Conservation (phyloP, 2,329 filamentous ascomycete species). For the Coniosporium tulheliwenetii region DNA sequence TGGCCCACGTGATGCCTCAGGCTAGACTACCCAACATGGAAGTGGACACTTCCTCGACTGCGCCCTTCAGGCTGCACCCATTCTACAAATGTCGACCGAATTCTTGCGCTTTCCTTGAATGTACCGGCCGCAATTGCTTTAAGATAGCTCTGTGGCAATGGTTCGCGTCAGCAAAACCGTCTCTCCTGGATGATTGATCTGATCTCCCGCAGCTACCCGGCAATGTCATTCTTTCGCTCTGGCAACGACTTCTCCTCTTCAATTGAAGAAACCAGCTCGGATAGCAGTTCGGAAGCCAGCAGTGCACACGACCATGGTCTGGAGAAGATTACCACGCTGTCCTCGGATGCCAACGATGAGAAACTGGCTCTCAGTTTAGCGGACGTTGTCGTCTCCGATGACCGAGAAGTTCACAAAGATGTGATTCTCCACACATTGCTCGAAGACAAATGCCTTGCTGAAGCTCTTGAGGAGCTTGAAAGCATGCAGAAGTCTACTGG, state of each 20-base stretch:
- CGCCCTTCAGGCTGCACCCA: too few species aligned
- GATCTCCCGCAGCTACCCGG: too few species aligned
- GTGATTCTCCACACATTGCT: constrained; percentile 28
- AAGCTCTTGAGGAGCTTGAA: constrained; percentile 21
- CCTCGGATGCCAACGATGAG: neutral
- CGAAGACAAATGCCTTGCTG: constrained; percentile 24
- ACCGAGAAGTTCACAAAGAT: constrained; percentile 10
- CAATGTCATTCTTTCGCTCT: constrained; percentile 3
- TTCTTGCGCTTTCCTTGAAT: too few species aligned
- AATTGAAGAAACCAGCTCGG: constrained; percentile 3
- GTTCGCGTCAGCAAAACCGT: too few species aligned
- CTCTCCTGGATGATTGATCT: too few species aligned
- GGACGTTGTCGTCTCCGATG: neutral
- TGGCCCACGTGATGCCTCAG: too few species aligned
- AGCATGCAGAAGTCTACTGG: neutral
- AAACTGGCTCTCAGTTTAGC: neutral
- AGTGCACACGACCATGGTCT: neutral
- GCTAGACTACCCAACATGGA: too few species aligned
- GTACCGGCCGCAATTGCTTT: too few species aligned
- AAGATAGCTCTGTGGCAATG: too few species aligned
- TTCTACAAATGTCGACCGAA: too few species aligned
- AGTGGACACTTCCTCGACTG: too few species aligned
- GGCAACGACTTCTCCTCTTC: constrained; percentile 5
- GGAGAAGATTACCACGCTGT: neutral
- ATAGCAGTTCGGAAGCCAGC: neutral